These are phyloP conservation scores for Pythium coloratum DNA, from an alignment of 352 stramenopile species.

Conservation along the genomic window DNA sequence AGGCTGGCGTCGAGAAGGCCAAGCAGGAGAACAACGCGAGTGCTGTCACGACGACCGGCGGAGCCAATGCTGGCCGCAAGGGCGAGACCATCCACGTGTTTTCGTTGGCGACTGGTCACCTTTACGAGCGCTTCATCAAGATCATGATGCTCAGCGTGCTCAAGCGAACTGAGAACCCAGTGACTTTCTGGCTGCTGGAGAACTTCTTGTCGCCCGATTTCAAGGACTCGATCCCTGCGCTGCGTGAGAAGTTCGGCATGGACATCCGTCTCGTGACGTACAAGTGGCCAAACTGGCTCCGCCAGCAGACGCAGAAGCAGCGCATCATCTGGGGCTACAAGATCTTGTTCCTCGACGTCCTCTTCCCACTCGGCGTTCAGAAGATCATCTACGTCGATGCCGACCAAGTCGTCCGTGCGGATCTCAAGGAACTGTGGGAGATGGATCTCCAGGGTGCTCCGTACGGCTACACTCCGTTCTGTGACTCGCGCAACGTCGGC, in stretches of 20 bases:
- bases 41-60: conserved; percentile 25
- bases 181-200: conserved; percentile 99
- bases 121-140: conserved; percentile 99
- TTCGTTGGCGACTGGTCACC: conserved; percentile 94
- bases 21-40: conserved; percentile 19
- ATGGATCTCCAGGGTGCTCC: conserved; percentile 96
- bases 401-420: conserved; percentile 98
- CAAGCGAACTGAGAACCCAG: conserved; percentile 94
- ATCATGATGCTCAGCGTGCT: conserved; percentile 99
- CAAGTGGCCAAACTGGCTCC: conserved; percentile 99
- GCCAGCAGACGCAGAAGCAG: conserved; percentile 98
- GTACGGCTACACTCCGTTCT: conserved; percentile 99
- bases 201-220: conserved; percentile 99
- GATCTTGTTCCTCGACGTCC: conserved; percentile 99
- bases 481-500: conserved; percentile 95
- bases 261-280: conserved; percentile 99
- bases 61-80: conserved; percentile 38
- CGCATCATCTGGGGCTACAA: conserved; percentile 99
- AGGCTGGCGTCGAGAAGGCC: conserved; percentile 16
- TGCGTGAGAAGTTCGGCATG: conserved; percentile 94
- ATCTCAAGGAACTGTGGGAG: conserved; percentile 99
- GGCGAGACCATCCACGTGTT: conserved; percentile 98
- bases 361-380: conserved; percentile 98
- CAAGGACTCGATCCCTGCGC: conserved; percentile 92
- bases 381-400: conserved; percentile 99